Evolutionary conservation across 139 green algal genomes (phyloP).

Genomic region (Chlamydomonas sp.): DNA sequence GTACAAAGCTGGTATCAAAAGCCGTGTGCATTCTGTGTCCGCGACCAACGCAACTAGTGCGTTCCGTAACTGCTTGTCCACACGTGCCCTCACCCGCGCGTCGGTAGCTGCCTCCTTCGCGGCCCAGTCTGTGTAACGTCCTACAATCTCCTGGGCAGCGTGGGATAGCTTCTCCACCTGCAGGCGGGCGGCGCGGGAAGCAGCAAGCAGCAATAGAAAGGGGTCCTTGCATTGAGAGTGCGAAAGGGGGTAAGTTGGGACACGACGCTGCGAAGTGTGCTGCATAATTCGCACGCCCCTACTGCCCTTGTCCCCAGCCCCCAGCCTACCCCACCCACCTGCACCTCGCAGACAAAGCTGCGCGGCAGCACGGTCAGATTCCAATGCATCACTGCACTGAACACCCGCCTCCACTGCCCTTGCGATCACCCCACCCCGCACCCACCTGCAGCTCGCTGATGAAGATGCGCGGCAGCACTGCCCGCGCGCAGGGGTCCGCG

Average conservation of each 20-base stretch:
- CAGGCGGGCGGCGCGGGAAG: not conserved
- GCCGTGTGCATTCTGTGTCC: not conserved
- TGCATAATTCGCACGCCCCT: not conserved
- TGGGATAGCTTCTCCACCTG: constrained; percentile 54
- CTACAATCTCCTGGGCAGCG: constrained; percentile 41
- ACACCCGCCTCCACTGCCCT: not conserved
- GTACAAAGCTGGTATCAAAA: too few relatives aligned
- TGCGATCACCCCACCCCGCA: not conserved
- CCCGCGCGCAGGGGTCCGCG: not conserved
- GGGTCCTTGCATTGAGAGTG: not conserved
- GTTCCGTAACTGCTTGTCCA: not conserved
- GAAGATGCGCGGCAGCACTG: constrained; percentile 32
- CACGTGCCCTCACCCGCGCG: constrained; percentile 20
- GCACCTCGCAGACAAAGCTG: constrained; percentile 38
- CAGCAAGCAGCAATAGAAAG: too few relatives aligned
- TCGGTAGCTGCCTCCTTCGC: not conserved
- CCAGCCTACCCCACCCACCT: not conserved
- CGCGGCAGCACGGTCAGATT: constrained; percentile 1
- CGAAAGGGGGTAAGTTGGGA: too few relatives aligned
- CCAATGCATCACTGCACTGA: not conserved
- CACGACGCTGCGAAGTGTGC: not conserved
- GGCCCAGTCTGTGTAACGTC: constrained; percentile 2
- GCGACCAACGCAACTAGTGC: not conserved
- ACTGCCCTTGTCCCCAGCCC: not conserved
- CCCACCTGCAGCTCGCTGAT: constrained; percentile 5